Conservation (phyloP, 192 early-diverging fungal species). For the Entrophospora sp. region DNA sequence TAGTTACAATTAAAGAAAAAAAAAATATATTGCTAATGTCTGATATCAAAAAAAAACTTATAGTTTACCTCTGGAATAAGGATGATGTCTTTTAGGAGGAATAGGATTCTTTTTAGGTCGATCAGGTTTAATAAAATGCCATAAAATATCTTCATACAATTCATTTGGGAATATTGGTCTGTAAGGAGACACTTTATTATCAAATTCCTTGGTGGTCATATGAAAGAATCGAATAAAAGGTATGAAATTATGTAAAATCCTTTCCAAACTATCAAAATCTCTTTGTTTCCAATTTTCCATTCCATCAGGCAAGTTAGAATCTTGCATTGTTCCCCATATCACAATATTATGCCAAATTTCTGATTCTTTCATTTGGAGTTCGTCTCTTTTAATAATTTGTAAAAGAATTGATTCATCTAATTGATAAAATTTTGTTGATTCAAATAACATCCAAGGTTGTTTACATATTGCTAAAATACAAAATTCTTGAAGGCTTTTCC, state of each 20-base stretch:
- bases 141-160: constrained; percentile 6
- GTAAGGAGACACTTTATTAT: background rate
- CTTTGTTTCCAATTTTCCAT: background rate
- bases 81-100: constrained; percentile 1
- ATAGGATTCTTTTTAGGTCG: background rate
- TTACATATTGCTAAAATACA: background rate
- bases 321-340: constrained; percentile 12
- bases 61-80: background rate
- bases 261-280: background rate
- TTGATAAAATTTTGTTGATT: background rate
- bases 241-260: background rate
- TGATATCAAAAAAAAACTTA: background rate
- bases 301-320: background rate
- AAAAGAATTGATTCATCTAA: background rate
- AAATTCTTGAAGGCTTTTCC: constrained; percentile 1
- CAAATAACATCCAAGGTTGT: background rate
- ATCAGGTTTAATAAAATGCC: background rate
- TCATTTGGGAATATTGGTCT: constrained; percentile 10
- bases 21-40: background rate
- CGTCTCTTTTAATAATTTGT: background rate
- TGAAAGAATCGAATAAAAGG: constrained; percentile 11
- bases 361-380: constrained; percentile 12
- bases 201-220: constrained; percentile 4
- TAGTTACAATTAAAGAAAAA: background rate
- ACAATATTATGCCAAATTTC: constrained; percentile 17